Base-by-base conservation (phyloP, 192 early-diverging fungal genomes). In the Chytriomyces sp. region DNA sequence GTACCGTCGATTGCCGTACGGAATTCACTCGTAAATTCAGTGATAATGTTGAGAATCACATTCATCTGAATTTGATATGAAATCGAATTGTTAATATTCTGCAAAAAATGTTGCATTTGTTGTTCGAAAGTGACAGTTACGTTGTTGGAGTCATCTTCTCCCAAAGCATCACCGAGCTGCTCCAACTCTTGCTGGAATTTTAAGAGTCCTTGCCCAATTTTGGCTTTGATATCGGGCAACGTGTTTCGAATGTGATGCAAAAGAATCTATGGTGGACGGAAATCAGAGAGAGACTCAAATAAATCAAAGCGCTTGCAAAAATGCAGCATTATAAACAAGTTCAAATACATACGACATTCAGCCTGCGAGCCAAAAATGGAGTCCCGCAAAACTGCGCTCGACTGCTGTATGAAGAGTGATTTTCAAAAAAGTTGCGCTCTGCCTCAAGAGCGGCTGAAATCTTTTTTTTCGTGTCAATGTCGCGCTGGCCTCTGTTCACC, bases 331-430 rank as follows among this genome's bases (percentile, higher is more conserved):
- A 35, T 35, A 35, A 35, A 35, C 28, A 35, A 35, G 28, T 35
- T 35, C 28, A 35, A 35, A 35, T 35, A 35, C 28, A 35, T 35
- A 35, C 28, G 90, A 97, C 92, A 83, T 97, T 99, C 13, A 99
- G 87, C 81, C 94, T 94, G 67, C 96, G 87, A 20, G 97, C 96
- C 71, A 99, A 83, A 86, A 94, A 99, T 26, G 96, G 96, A 24
- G 98, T 99, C 59, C 98, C 98, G 81, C 98, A 99, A 86, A 95
- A 99, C 79, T 96, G 94, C 1, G 96, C 96, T 82, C 99, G 97
- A 86, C 87, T 92, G 73, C 91, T 88, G 83, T 99, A 99, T 9
- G 97, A 90, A 16, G 90, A 45, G 84, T 99, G 98, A 79, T 93
- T 94, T 81, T 98, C 96, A 78, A 99, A 99, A 85, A 95, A 99